Conservation (phyloP, 169 alveolate species). For the Cyclospora cayetanensis region DNA sequence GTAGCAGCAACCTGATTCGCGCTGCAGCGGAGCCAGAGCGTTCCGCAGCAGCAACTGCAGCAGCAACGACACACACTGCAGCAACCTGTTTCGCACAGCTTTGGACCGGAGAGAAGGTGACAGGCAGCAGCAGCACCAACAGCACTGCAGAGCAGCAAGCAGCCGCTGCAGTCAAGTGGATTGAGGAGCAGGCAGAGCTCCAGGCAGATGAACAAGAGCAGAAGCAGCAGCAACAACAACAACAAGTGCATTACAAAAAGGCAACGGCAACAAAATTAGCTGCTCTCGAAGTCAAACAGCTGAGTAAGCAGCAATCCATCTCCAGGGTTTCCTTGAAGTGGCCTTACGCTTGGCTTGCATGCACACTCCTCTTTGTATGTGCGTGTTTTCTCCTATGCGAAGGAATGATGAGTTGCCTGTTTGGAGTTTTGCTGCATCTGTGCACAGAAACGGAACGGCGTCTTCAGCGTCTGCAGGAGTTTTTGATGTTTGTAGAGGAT, state of each 20-base stretch:
- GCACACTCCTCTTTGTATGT: not conserved
- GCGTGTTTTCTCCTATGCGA: no score
- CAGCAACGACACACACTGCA: not conserved
- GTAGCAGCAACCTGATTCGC: not conserved
- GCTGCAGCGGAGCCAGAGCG: slow-evolving; percentile 11
- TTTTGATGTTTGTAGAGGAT: no score
- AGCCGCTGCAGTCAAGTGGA: slow-evolving; percentile 16
- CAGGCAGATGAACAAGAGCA: slow-evolving; percentile 4
- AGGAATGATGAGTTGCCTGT: no score
- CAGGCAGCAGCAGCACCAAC: slow-evolving; percentile 1
- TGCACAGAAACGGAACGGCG: not conserved
- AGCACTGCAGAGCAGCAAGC: slow-evolving; percentile 20
- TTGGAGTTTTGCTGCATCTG: no score
- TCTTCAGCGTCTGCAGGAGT: slow-evolving; percentile 1
- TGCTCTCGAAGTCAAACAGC: not conserved
- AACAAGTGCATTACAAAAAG: not conserved
- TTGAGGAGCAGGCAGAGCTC: slow-evolving; percentile 11
- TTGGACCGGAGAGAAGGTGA: not conserved
- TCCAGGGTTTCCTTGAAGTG: not conserved
- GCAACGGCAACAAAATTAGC: not conserved
- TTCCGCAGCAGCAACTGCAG: no score
- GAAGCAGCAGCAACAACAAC: not conserved
- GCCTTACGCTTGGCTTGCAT: not conserved
- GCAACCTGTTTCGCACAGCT: not conserved
- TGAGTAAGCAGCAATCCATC: not conserved